Conservation (phyloP, 2,329 filamentous ascomycete genomes). For the Trichoderma polysporum region DNA sequence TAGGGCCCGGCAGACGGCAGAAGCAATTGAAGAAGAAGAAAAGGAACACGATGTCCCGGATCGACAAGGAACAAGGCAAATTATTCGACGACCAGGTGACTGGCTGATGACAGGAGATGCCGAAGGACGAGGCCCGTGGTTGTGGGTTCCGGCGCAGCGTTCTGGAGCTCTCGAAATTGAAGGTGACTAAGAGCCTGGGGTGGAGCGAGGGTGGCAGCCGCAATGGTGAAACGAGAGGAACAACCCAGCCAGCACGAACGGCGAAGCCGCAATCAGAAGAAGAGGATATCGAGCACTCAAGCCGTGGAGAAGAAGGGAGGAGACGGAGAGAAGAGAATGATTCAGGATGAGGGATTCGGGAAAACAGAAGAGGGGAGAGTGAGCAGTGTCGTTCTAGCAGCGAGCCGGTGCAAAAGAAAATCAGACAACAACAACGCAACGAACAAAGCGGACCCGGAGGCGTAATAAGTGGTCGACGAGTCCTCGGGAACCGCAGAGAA, state of each 20-base stretch:
- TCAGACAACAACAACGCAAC: conserved; percentile 2
- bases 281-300: background rate
- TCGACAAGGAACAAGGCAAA: conserved; percentile 7
- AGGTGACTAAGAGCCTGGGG: conserved; percentile 14
- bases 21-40: background rate
- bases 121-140: conserved; percentile 8
- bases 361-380: background rate
- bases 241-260: background rate
- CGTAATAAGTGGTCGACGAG: conserved; percentile 16
- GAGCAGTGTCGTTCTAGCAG: background rate
- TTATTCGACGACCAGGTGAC: conserved; percentile 9
- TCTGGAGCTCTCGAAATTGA: conserved; percentile 15
- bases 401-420: conserved; percentile 4
- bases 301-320: conserved; percentile 21
- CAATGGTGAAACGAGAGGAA: conserved; percentile 19
- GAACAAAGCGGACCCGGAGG: conserved; percentile 14
- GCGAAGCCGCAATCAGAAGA: background rate
- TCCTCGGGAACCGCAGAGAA: background rate
- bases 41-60: background rate
- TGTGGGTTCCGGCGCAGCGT: conserved; percentile 14
- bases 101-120: conserved; percentile 17
- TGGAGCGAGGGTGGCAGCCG: conserved; percentile 19
- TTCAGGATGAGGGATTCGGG: background rate
- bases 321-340: conserved; percentile 12
- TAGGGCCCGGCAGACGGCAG: background rate